A percentile compares a stretch with the other conserved stretches of the same genome.
phyloP scores from a whole-genome alignment of 441 rosid species.

The Gossypium davidsonii region DNA sequence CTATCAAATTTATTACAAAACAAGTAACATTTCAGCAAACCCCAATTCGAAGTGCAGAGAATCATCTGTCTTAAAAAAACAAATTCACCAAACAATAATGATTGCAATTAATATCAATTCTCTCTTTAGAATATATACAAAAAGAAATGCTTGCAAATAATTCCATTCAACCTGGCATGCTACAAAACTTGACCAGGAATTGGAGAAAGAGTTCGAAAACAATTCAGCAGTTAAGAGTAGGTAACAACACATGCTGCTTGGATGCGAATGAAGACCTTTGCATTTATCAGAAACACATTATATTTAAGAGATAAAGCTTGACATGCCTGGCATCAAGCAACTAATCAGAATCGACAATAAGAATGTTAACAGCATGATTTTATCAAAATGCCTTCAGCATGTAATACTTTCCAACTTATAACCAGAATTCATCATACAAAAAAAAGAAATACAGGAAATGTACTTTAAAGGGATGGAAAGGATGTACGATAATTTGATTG shows the following conservation, averaged over 20 bases:
- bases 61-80: background rate
- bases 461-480: background rate
- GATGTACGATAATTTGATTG: background rate
- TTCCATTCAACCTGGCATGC: background rate
- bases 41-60: background rate
- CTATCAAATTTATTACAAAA: background rate
- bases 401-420: background rate
- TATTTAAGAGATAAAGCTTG: background rate
- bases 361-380: background rate
- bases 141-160: background rate
- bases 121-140: background rate
- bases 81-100: background rate
- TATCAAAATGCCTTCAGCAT: background rate
- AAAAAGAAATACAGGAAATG: background rate
- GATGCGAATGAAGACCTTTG: background rate
- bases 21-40: background rate
- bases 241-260: background rate
- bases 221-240: background rate
- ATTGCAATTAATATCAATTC: background rate
- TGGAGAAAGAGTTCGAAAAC: background rate
- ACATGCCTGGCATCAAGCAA: background rate
- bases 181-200: background rate
- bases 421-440: background rate
- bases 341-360: background rate
- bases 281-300: background rate